Evolutionary conservation across 2,329 filamentous ascomycete genomes (phyloP).

Genomic region (Immersiporthe knoxdaviesiana): DNA sequence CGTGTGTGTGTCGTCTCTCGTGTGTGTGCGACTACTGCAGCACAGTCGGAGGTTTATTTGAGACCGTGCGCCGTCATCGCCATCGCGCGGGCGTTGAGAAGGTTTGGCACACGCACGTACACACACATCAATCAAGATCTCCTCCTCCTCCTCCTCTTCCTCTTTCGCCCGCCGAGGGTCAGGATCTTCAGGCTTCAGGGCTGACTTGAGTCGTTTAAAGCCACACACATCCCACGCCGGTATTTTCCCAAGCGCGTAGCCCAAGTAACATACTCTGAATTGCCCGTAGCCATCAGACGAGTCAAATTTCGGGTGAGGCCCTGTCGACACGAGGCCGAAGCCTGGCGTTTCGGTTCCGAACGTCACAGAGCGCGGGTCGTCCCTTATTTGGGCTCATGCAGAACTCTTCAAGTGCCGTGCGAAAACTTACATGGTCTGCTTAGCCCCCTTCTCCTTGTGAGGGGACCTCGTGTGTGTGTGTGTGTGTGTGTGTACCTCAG

Average conservation of each 20-base stretch:
- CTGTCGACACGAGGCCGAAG: slow-evolving; percentile 1
- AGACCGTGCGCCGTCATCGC: background rate
- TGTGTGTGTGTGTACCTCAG: too few relatives aligned
- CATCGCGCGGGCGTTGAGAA: background rate
- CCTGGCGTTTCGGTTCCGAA: slow-evolving; percentile 7
- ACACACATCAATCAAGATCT: background rate
- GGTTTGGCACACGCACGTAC: background rate
- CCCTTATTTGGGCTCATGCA: slow-evolving; percentile 13
- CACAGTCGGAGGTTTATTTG: slow-evolving; percentile 11
- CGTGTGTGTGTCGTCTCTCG: background rate
- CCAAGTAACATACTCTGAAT: background rate
- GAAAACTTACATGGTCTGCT: background rate
- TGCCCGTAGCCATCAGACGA: background rate
- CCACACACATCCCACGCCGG: slow-evolving; percentile 6
- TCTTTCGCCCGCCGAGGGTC: background rate
- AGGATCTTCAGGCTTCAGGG: too few relatives aligned
- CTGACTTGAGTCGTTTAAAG: background rate
- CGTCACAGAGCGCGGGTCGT: slow-evolving; percentile 9
- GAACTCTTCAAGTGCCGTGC: slow-evolving; percentile 1
- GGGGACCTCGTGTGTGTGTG: background rate
- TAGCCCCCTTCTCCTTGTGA: too few relatives aligned
- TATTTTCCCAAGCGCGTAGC: slow-evolving; percentile 5
- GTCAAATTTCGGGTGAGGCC: background rate
- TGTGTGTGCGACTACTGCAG: slow-evolving; percentile 8
- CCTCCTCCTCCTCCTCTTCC: background rate